Base-by-base conservation (phyloP, 768 basidiomycete genomes). In the Boletus vermiculosoides region DNA sequence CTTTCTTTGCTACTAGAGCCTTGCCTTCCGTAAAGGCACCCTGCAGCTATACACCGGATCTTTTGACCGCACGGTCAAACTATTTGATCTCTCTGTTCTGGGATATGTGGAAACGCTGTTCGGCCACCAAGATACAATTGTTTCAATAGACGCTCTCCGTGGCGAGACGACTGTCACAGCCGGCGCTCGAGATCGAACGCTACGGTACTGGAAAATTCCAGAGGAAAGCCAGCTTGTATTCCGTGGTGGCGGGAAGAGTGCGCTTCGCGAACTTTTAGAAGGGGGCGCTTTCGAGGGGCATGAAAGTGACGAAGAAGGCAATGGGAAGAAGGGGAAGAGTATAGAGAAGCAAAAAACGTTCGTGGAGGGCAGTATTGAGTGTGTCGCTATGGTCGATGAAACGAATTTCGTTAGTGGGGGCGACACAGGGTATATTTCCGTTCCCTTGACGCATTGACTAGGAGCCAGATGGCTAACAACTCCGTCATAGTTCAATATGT, bases 141-240 rank as follows among this genome's bases (percentile, higher is more conserved):
- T 90, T 16, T 77, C 81, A 5, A 65, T 99, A 6, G 92, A 94
- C 60, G 80, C 92, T 7, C 81, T 98, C 16, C 85, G 90, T 34
- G 84, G 84, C 8, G 94, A 98, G 63, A 85, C 86, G 2, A 90
- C 89, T 16, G 84, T 98, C 20, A 94, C 88, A 36, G 89, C 88
- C 6, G 97, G 96, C 20, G 91, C 86, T 0, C 79, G 94, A 34
- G 97, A 99, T 77, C 88, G 92, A 69, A 97, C 94, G 0, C 83
- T 87, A 57, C 81, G 97, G 36, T 98, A 84, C 74, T 99, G 96
- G 96, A 98, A 98, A 75, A 89, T 98, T 50, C 84, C 86, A 37
- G 96, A 99, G 52, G 94, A 98, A 73, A 92, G 83, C 13, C 96
- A 98, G 68, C 79, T 99, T 25, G 94, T 99, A 8, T 98, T 98